Evolutionary conservation across 1,284 basidiomycete genomes (phyloP), one percentile per base, ranked within the genome.

Genomic region (Ustilago sp.): DNA sequence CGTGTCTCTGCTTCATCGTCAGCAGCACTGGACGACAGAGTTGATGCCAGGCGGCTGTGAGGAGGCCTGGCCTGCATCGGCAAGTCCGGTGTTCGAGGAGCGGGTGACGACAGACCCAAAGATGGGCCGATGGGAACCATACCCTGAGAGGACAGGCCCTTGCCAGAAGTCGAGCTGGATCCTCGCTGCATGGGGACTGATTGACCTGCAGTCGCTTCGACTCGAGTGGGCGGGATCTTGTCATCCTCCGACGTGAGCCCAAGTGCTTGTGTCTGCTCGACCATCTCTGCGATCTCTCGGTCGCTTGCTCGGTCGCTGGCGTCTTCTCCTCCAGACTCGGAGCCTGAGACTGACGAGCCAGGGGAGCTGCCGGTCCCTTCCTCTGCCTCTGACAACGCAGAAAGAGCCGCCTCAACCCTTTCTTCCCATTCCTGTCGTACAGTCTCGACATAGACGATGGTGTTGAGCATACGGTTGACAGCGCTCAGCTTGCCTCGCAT

Each of bases 361-460:
- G 52, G 55, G 19, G 63, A 59, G 52, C 68, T 64, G 38, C 66
- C 59, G 17, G 73, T 67, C 8, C 58, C 71, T 38, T 72, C 78
- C 28, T 78, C 76, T 32, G 65, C 78, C 32, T 79, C 79, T 13
- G 74, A 72, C 38, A 88, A 35, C 5, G 89, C 89, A 2, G 89
- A 90, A 47, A 98, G 87, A 51, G 90, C 87, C 57, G 87, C 86
- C 60, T 89, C 92, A 34, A 98, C 93, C 80, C 91, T 91, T 85
- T 93, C 93, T 86, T 98, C 93, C 95, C 96, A 99, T 87, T 99
- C 97, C 80, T 93, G 92, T 86, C 97, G 92, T 32, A 98, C 93
- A 87, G 97, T 97, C 68, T 99, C 97, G 39, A 94, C 92, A 87
- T 99, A 99, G 69, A 94, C 90, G 78, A 99, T 97, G 31, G 95